Base-by-base conservation (phyloP, 371 early-diverging fungal species). In the Actinomucor elegans region DNA sequence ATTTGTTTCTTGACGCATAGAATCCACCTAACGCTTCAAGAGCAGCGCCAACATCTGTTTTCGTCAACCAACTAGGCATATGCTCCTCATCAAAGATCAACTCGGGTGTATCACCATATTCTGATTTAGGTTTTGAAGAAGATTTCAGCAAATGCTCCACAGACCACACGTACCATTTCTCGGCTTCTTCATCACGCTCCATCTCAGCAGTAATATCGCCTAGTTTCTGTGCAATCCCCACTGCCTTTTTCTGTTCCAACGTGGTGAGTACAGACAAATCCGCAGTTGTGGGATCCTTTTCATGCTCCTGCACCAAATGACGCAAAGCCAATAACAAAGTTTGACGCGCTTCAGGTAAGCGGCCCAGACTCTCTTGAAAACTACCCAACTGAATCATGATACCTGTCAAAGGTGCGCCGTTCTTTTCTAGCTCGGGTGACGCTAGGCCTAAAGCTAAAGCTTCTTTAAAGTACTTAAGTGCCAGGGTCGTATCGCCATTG, bases 331-430 rank as follows among this genome's bases (percentile, higher is more conserved):
- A 57, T 0, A 57, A 61, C 26, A 81, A 56, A 2, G 80, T 76
- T 34, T 78, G 74, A 27, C 78, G 66, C 2, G 86, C 86, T 29
- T 86, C 82, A 26, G 71, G 69, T 4, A 61, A 48, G n/a, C 71
- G 64, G 0, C 76, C 81, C 61, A 81, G 38, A 2, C 64, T 61
- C 46, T 83, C 80, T 17, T 80, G 71, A 35, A 81, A 34, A 1
- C 72, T 60, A 1, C 82, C 86, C 6, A 80, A 47, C 37, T 83
- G 86, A 46, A 86, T 84, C 76, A 86, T 73, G 33, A 86, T 84
- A 7, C 86, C 84, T 0, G 81, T 84, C 21, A 86, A 67, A 10
- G 81, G 81, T 0, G 81, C 76, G 0, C 79, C 77, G 18, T 81
- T 60, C 5, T 66, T 66, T 20, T 72, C 75, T 37, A 85, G 40